Base-by-base conservation (phyloP, 2,329 filamentous ascomycete species). In the Verticillium nonalfalfae region DNA sequence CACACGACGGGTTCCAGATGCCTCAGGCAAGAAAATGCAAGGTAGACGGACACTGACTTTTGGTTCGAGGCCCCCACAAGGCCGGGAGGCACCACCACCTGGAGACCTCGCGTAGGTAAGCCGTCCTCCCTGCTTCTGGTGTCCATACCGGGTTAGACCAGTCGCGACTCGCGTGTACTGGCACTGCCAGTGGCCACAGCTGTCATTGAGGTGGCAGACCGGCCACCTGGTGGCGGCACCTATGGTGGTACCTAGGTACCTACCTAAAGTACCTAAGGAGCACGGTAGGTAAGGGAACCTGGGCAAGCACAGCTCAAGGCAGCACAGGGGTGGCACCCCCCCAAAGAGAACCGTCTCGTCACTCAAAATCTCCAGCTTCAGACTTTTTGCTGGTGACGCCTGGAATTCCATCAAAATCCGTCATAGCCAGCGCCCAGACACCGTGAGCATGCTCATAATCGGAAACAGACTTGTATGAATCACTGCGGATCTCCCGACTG, bases 361-460 rank as follows among this genome's bases (percentile, higher is more conserved):
- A 52, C 9, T 52, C 45, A 58, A 65, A 64, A 64, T 60, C 59
- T 62, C 58, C 40, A 61, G 60, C 61, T 26, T 58, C 61, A 76
- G 78, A 77, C 73, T 79, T 84, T 82, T 78, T 78, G 81, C 81
- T 79, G 79, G 78, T 73, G 74, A 80, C 71, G 66, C 68, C 71
- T 66, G 66, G 75, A 79, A 79, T 69, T 68, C 65, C 68, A 68
- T 72, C 74, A 71, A 75, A 78, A 77, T 75, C 69, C 73, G 76
- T 75, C 74, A 68, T 74, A 76, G 73, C 76, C 71, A 72, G 73
- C 78, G 74, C 73, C 74, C 75, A 73, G 78, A 75, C 74, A 71
- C 70, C 75, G 78, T 81, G 78, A 81, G 73, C 78, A 85, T 84
- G 81, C 73, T 72, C 78, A 85, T 77, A 86, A 68, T 78, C 76